phyloP scores from a whole-genome alignment of 768 basidiomycete species.

The Suillus americanus region DNA sequence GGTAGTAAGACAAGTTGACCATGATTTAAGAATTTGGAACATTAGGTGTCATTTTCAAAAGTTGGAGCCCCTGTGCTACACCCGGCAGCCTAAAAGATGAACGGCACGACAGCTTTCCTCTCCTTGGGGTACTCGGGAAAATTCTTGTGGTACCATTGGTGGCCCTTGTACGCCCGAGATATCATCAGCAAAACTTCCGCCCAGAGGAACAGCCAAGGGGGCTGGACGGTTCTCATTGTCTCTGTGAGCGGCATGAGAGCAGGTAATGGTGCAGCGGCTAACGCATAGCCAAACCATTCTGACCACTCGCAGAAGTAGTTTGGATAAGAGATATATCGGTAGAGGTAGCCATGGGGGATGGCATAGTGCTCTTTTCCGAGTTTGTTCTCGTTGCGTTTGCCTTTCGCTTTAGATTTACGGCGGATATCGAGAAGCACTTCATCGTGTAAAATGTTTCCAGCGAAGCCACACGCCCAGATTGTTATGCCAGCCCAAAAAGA shows the following conservation, averaged over 20 bases:
- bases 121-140: conserved; percentile 84
- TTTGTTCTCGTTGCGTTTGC: conserved; percentile 25
- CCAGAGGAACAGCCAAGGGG: conserved; percentile 80
- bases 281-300: conserved; percentile 88
- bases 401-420: conserved; percentile 50
- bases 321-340: conserved; percentile 80
- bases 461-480: conserved; percentile 72
- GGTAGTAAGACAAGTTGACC: not conserved
- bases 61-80: not conserved
- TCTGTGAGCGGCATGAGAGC: conserved; percentile 32
- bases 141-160: conserved; percentile 78
- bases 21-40: not conserved
- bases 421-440: conserved; percentile 85
- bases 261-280: conserved; percentile 64
- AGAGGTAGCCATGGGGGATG: conserved; percentile 79
- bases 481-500: conserved; percentile 62
- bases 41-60: not conserved
- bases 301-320: conserved; percentile 96
- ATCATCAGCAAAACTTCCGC: conserved; percentile 77
- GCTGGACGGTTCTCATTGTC: conserved; percentile 46
- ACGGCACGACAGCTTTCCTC: conserved; percentile 79
- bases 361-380: conserved; percentile 58
- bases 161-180: conserved; percentile 78
- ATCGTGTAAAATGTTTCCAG: conserved; percentile 85
- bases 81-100: conserved; percentile 47